Evolutionary conservation across 768 basidiomycete genomes (phyloP).

Genomic region (Auricularia cornea): DNA sequence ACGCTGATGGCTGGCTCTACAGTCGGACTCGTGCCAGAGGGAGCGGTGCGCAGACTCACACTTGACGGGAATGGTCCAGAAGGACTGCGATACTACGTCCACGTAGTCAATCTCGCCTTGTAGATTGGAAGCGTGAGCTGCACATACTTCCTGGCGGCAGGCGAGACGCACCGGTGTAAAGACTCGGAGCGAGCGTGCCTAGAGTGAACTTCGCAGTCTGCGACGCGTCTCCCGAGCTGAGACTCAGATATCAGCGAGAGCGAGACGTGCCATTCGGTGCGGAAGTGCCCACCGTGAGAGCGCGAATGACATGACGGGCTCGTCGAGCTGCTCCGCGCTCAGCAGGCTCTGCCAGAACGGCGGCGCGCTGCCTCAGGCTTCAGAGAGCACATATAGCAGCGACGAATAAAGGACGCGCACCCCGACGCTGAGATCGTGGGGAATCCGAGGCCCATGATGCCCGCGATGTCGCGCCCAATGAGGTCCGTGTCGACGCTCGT

Average conservation of each 20-base stretch:
- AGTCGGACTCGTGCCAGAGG: no score
- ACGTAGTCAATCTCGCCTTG: not conserved
- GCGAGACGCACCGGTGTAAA: no score
- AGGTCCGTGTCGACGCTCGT: not conserved
- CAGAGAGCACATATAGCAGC: no score
- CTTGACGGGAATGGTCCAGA: constrained; percentile 19
- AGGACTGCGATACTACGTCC: constrained; percentile 12
- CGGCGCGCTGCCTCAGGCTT: not conserved
- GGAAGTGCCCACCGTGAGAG: not conserved
- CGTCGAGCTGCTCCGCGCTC: not conserved
- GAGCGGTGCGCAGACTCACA: no score
- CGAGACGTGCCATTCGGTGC: no score
- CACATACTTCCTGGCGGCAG: no score
- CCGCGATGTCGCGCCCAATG: constrained; percentile 4
- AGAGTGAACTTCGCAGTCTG: no score
- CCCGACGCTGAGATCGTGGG: constrained; percentile 5
- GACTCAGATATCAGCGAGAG: no score
- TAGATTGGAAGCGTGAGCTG: no score
- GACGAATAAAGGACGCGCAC: no score
- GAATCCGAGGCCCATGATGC: constrained; percentile 13
- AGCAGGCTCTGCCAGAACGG: constrained; percentile 1
- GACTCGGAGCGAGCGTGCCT: no score
- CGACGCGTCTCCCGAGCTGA: no score
- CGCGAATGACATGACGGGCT: not conserved
- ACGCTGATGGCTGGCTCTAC: constrained; percentile 56